Percentiles rank a stretch among this genome's conserved stretches.
Evolutionary conservation across 208 protist species (phyloP).

Genomic region (Trypanosoma theileri): DNA sequence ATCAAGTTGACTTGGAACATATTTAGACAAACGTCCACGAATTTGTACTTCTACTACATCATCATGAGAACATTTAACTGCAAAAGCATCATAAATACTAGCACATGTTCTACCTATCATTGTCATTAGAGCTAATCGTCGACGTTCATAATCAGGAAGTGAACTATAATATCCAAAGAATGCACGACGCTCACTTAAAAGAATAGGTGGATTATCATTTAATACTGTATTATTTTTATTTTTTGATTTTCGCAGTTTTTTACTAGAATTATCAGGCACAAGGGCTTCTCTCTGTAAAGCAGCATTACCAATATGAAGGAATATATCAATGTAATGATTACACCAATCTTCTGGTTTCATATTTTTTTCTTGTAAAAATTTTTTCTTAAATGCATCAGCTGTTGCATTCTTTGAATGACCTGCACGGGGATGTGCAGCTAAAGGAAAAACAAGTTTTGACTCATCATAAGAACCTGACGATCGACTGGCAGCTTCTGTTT

Average conservation of each 20-base stretch:
- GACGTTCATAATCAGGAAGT: conserved; percentile 61
- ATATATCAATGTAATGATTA: conserved; percentile 81
- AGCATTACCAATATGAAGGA: conserved; percentile 79
- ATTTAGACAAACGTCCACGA: conserved; percentile 60
- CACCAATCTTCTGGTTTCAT: conserved; percentile 92
- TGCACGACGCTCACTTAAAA: conserved; percentile 77
- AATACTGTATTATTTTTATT: conserved; percentile 29
- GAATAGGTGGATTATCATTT: conserved; percentile 63
- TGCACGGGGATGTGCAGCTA: conserved; percentile 52
- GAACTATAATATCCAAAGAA: conserved; percentile 88
- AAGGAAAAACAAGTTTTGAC: conserved; percentile 54
- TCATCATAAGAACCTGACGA: conserved; percentile 10
- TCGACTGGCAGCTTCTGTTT: conserved; percentile 22
- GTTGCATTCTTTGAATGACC: conserved; percentile 40
- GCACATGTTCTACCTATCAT: conserved; percentile 69
- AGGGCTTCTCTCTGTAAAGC: conserved; percentile 71
- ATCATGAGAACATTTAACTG: conserved; percentile 75
- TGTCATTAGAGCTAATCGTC: conserved; percentile 79
- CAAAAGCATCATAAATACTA: conserved; percentile 78
- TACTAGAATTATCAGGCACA: conserved; percentile 15
- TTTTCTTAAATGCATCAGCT: conserved; percentile 66
- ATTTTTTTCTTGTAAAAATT: conserved; percentile 61
- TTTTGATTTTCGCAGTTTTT: conserved; percentile 36
- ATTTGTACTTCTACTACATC: conserved; percentile 79
- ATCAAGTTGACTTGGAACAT: conserved; percentile 81